Evolutionary conservation across 495 filamentous ascomycete species (phyloP), one percentile per base, ranked within the genome.

Genomic region (Talaromyces proteolyticus): DNA sequence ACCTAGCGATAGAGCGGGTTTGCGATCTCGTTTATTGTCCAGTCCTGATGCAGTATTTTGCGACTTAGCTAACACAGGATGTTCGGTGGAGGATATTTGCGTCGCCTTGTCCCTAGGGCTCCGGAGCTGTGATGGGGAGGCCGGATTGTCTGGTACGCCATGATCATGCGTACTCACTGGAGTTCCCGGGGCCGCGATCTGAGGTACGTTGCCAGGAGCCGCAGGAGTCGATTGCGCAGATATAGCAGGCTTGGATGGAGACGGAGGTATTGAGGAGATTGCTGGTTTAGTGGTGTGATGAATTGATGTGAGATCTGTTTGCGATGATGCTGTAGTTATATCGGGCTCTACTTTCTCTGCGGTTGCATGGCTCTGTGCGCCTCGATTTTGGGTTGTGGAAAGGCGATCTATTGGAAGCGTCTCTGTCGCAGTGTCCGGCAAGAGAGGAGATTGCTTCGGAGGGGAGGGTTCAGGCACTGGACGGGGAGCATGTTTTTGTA

Each of bases 1-100:
- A 6, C 65, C 63, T 29, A 66, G 36, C 21, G 54, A 53, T 50
- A 68, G 60, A 50, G 68, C 62, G 6, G 65, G 59, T 26, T 59
- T 63, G 40, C 54, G 49, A 39, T 65, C 65, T 49, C 55, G 55
- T 49, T 69, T 68, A 47, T 59, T 62, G 46, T 56, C 60, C 2
- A 53, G 23, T 16, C 54, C 52, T 7, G 50, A 3, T 7, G 26
- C 42, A 17, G 29, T 20, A 16, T 14, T 23, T 10, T 38, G 42
- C 12, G 34, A 8, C 17, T 23, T 16, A 22, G 42, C 12, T 8
- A 26, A n/a, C 17, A 43, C 40, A 6, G 24, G 10, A 1, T 17
- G 4, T 12, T 43, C 49, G n/a, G 22, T 11, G n/a, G 34, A n/a
- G 18, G 29, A 44, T 2, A 24, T 10, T 6, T 43, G 34, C 10